Conservation (phyloP, 1,284 basidiomycete species). For the Mycena citricolor region DNA sequence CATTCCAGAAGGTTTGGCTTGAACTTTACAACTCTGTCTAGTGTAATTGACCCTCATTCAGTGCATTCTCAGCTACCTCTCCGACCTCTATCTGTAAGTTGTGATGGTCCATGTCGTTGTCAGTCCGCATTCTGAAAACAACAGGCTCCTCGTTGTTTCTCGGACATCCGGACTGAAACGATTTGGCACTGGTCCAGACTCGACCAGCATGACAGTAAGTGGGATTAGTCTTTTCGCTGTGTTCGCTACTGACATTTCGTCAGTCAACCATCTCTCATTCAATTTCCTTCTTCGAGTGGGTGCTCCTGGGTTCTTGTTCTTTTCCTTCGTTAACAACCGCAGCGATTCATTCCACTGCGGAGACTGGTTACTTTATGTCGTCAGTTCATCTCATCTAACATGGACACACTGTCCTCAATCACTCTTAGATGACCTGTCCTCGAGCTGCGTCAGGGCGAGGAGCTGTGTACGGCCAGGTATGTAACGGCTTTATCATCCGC, state of each 20-base stretch:
- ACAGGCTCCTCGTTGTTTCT: constrained; percentile 65
- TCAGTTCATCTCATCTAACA: no score
- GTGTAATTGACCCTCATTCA: constrained; percentile 31
- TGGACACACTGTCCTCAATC: no score
- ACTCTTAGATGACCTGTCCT: constrained; percentile 67
- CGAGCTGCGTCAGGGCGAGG: constrained; percentile 72
- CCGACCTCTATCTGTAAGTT: constrained; percentile 78
- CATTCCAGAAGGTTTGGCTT: constrained; percentile 73
- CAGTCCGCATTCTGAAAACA: no score
- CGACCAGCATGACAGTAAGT: constrained; percentile 71
- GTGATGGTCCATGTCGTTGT: constrained; percentile 27
- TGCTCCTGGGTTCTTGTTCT: constrained; percentile 6
- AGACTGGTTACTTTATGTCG: constrained; percentile 81
- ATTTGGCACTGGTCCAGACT: constrained; percentile 45
- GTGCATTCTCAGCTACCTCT: constrained; percentile 87
- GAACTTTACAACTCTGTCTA: neutral
- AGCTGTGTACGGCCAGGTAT: constrained; percentile 71
- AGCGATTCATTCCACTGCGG: constrained; percentile 77
- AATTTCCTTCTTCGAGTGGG: constrained; percentile 80
- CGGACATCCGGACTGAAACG: constrained; percentile 66
- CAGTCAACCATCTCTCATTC: constrained; percentile 85
- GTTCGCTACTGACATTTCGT: constrained; percentile 1
- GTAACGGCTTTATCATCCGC: constrained; percentile 24
- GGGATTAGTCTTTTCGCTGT: neutral
- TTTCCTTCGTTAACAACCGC: no score